Evolutionary conservation across 75 land plant species (phyloP), one percentile per base, ranked within the genome.

Genomic region (Gnetum montanum): DNA sequence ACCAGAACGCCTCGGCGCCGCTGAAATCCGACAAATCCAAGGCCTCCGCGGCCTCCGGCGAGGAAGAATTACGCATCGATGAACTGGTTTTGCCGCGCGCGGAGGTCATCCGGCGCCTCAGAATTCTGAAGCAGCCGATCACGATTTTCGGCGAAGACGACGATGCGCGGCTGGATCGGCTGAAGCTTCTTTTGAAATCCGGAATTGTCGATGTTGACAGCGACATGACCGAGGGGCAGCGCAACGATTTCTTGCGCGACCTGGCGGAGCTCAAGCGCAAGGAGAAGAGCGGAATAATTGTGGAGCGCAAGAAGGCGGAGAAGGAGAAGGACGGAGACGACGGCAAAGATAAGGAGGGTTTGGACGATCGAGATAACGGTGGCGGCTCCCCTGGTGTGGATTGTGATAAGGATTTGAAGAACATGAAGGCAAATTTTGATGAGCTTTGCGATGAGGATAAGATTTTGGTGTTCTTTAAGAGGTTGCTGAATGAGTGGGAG

Each of bases 71-170:
- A n/a, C 79, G 68, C 30, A 64, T 89, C 59, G 87, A 89, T 52
- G 81, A 79, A n/a, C 69, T 93, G 20, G 69, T 73, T 31, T 73
- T 85, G 25, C 83, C 97, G 0, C 71, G 53, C 22, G 85, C 52
- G 11, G 98, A 93, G 43, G 98, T 93, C 11, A 75, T 93, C 40
- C 80, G 96, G 2, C 68, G 96, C 16, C 73, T 93, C 35, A 79
- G 98, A 0, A 60, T 82, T 33, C 63, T 93, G 18, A 93, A 89
- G 57, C 90, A 93, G 47, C 98, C 98, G 12, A 80, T 89, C 51
- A 93, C 96, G 12, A 80, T 93, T 31, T 93, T 93, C 58, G 98
- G 98, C 11, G 98, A 93, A 64, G 98, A 93, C 50, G 98, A 93
- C 29, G 90, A 56, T 19, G 78, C 83, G 7, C 60, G 98, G 29